Base-by-base conservation (phyloP, 176 grass and related monocot species). In the Paspalum notatum region DNA sequence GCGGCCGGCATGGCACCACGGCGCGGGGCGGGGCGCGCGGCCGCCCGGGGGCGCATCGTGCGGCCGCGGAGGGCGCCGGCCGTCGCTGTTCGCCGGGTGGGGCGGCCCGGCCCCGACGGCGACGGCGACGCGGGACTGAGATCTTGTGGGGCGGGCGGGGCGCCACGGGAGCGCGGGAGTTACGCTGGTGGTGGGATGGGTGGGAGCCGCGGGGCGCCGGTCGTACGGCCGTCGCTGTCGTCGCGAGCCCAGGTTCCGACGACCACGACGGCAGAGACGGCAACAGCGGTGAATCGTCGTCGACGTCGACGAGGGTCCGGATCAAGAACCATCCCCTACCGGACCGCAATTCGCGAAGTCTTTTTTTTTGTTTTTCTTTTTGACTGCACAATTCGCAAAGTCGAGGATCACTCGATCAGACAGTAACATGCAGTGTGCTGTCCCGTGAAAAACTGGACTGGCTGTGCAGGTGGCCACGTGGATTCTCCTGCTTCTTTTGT, bases 81-180 rank as follows among this genome's bases (percentile, higher is more conserved):
- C 58, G 58, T 62, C 25, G 75, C 15, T 7, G 60, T 70, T 72
- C 24, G 49, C 3, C 0, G 17, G 6, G 37, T 3, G 9, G 12
- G 15, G 45, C 26, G 71, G 18, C 15, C 20, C 1, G 18, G 3
- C 46, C 12, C 7, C 50, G 24, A 51, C 11, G 72, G 54, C 72
- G 85, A 86, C 85, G 85, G 55, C 78, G 85, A 78, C 80, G 61
- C 22, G 46, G 12, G 25, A 13, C 3, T 32, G 38, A 47, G 56
- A 80, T 74, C 62, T 60, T 84, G 5, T 12, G 68, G 24, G 86
- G 80, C 67, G 7, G 75, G 60, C 11, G 17, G 60, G 86, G 61
- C 75, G 81, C 86, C 75, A 84, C 75, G 81, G 56, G 17, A 22
- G 62, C 50, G 77, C 62, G 63, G 2, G 0, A 5, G 67, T 49